Evolutionary conservation across 441 rosid species (phyloP).

Genomic region (Populus hybrid): DNA sequence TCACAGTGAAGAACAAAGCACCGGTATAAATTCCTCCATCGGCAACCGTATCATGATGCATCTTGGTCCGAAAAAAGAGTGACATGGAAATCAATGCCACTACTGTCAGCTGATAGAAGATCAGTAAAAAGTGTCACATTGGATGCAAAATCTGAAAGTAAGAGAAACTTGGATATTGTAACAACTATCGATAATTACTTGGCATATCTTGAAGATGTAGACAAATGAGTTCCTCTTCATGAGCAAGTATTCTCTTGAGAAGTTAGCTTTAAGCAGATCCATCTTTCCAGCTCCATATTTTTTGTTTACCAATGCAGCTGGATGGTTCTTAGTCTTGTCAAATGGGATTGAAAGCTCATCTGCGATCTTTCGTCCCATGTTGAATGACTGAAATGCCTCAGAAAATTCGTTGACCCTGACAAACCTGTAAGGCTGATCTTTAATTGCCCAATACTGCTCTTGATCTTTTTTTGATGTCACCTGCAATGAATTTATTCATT

Average conservation of each 20-base stretch:
- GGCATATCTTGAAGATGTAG: conserved; percentile 68
- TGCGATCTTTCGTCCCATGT: conserved; percentile 44
- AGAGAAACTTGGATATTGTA: neutral
- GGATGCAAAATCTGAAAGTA: neutral
- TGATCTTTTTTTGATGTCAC: conserved; percentile 95
- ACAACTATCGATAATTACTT: conserved; percentile 34
- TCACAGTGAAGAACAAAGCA: conserved; percentile 50
- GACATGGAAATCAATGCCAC: conserved; percentile 45
- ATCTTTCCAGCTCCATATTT: conserved; percentile 59
- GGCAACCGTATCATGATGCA: conserved; percentile 37
- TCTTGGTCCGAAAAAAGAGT: conserved; percentile 58
- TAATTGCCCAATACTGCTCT: conserved; percentile 63
- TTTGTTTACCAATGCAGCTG: conserved; percentile 67
- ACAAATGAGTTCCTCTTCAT: conserved; percentile 91
- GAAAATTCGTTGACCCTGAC: conserved; percentile 60
- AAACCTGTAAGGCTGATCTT: conserved; percentile 61
- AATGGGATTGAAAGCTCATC: conserved; percentile 60
- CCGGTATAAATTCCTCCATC: conserved; percentile 67
- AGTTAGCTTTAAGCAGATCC: conserved; percentile 63
- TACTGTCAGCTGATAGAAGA: neutral
- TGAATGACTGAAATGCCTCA: conserved; percentile 68
- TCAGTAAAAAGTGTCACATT: neutral
- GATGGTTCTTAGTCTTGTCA: conserved; percentile 63
- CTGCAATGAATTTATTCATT: conserved; percentile 31
- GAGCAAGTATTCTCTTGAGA: conserved; percentile 68